A percentile compares a stretch with the other conserved stretches of the same genome.
phyloP scores from a whole-genome alignment of 176 grass and related monocot species.

The Zea luxurians region DNA sequence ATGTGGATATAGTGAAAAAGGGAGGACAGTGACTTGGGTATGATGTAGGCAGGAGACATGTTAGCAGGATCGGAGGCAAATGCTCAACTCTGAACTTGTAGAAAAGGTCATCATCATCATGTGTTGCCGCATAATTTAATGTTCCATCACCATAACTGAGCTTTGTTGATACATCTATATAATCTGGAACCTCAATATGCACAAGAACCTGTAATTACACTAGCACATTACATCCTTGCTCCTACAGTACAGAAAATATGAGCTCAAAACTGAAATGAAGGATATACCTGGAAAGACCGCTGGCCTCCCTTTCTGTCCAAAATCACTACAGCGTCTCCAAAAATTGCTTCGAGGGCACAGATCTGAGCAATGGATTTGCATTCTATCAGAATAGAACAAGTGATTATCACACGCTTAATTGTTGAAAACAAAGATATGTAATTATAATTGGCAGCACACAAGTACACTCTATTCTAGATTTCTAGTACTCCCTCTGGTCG shows the following conservation, averaged over 20 bases:
- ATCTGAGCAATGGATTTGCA: conserved; percentile 51
- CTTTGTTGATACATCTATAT: conserved; percentile 45
- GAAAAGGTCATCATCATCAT: conserved; percentile 45
- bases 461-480: not conserved
- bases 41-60: conserved; percentile 57
- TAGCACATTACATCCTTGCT: conserved; percentile 30
- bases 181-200: conserved; percentile 47
- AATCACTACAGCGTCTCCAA: conserved; percentile 59
- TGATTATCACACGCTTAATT: not conserved
- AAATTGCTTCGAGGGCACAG: conserved; percentile 81
- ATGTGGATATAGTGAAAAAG: conserved; percentile 49
- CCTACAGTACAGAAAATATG: conserved; percentile 17
- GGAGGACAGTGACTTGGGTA: conserved; percentile 63
- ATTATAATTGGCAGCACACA: not conserved
- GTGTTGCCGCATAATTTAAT: conserved; percentile 41
- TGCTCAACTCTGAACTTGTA: conserved; percentile 66
- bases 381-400: conserved; percentile 31
- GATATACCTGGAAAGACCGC: conserved; percentile 68
- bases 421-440: not conserved
- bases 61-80: conserved; percentile 57
- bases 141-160: conserved; percentile 44
- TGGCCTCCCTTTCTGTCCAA: conserved; percentile 55
- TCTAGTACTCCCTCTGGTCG: not conserved
- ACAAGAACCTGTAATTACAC: conserved; percentile 49
- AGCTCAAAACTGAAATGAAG: conserved; percentile 17